Evolutionary conservation across 768 basidiomycete species (phyloP).

Genomic region (Nevesoporus exiguus): DNA sequence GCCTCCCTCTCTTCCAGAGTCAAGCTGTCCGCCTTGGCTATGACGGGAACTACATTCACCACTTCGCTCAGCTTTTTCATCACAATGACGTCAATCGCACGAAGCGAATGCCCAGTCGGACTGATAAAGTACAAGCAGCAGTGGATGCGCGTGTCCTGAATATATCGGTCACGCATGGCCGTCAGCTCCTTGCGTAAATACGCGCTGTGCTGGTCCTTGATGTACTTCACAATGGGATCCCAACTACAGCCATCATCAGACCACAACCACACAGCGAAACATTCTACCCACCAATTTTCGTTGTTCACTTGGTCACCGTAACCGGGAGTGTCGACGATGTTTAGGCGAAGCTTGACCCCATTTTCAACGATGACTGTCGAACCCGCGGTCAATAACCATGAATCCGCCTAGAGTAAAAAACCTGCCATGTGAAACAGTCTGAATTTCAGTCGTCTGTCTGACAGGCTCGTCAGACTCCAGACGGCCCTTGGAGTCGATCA

Average conservation of each 20-base stretch:
- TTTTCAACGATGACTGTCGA: conserved; percentile 89
- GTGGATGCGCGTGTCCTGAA: conserved; percentile 97
- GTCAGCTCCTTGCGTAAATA: conserved; percentile 99
- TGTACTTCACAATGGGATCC: conserved; percentile 99
- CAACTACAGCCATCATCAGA: conserved; percentile 53
- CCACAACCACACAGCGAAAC: not conserved
- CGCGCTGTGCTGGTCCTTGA: conserved; percentile 98
- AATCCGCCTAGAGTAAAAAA: conserved; percentile 24
- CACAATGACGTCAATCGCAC: conserved; percentile 95
- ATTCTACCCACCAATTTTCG: conserved; percentile 78
- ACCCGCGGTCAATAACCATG: conserved; percentile 11
- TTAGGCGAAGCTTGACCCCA: conserved; percentile 88
- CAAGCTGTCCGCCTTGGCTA: conserved; percentile 94
- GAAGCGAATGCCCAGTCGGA: conserved; percentile 95
- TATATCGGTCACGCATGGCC: conserved; percentile 97
- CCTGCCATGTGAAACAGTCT: conserved; percentile 87
- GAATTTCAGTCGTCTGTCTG: conserved; percentile 95
- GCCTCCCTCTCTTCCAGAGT: conserved; percentile 88
- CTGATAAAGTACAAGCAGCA: conserved; percentile 98
- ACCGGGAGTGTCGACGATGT: conserved; percentile 98
- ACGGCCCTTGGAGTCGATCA: conserved; percentile 97
- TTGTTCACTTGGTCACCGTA: conserved; percentile 99
- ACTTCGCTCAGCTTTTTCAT: conserved; percentile 99
- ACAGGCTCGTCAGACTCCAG: conserved; percentile 83
- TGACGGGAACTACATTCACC: conserved; percentile 99